These are phyloP conservation scores for Kentomonas sorsogonicus DNA, from an alignment of 208 protist genomes.

Conservation along the genomic window DNA sequence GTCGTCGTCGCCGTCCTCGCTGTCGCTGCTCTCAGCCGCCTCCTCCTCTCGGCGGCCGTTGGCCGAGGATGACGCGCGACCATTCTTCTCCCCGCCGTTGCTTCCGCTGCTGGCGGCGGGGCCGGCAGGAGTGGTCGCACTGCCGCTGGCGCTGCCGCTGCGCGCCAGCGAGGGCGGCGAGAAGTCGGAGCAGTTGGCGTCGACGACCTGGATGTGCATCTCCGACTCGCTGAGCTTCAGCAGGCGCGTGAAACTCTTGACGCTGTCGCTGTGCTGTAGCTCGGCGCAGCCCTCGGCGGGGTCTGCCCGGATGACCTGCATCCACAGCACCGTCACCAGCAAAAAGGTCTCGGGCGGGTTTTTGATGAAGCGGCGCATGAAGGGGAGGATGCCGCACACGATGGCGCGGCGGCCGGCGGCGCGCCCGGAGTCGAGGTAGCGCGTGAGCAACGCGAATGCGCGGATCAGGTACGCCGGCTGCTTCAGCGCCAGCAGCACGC, in stretches of 20 bases:
- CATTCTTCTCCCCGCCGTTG: no score
- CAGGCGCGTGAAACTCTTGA: constrained; percentile 65
- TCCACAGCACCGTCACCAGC: constrained; percentile 78
- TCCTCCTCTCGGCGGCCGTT: background rate
- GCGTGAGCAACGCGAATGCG: constrained; percentile 93
- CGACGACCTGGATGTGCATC: constrained; percentile 77
- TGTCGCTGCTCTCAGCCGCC: background rate
- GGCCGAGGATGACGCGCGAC: no score
- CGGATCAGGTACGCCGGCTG: constrained; percentile 89
- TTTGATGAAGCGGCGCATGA: constrained; percentile 95
- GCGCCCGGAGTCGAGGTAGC: constrained; percentile 95
- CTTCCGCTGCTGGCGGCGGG: no score
- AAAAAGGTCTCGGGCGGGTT: constrained; percentile 71
- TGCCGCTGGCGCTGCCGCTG: background rate
- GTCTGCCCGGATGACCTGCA: constrained; percentile 73
- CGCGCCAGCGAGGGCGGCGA: background rate
- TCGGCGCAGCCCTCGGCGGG: constrained; percentile 47
- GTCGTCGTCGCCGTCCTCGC: no score
- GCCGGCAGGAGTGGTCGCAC: no score
- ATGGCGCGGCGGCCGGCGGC: constrained; percentile 95
- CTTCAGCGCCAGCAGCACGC: constrained; percentile 95
- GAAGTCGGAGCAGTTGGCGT: constrained; percentile 9
- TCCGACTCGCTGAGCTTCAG: constrained; percentile 80
- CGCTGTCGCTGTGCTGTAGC: constrained; percentile 43
- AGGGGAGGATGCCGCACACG: constrained; percentile 96